Base-by-base conservation (phyloP, 495 filamentous ascomycete species). In the Trichoderma gamsii region DNA sequence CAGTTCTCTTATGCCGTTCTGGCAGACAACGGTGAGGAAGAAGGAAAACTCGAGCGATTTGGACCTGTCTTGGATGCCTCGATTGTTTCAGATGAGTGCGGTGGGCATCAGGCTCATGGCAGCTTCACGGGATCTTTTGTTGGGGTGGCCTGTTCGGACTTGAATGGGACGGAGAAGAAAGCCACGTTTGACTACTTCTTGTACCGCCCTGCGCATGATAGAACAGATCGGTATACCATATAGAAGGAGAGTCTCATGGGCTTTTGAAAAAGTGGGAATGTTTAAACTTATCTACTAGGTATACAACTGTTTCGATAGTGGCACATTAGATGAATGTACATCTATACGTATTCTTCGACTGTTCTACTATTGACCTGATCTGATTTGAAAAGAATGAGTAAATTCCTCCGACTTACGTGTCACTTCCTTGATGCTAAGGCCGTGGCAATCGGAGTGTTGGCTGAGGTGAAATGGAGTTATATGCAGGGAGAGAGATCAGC, bases 101-200 rank as follows among this genome's bases (percentile, higher is more conserved):
- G 84, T 27, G 84, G 84, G 0, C 84, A 86, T 66, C 81, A 82
- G 71, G 77, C 73, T 5, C 81, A 84, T 69, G 84, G 84, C 7
- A 86, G 84, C 69, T 86, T 86, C 67, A 86, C 84, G 27, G 84
- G 84, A 0, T 83, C 84, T 21, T 85, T 86, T 72, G 81, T 85
- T 9, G 84, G 84, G 0, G 71, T 86, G 63, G 84, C 84, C 15
- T 81, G 79, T 27, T 83, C 80, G 13, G 84, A 85, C 71, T n/a
- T 83, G 43, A 84, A 85, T 70, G 83, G 84, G 12, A 78, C 75
- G 41, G 83, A 71, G 35, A 65, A 75, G 67, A 69, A 72, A 66
- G 83, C 84, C 3, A 76, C 66, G 59, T 86, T 85, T 71, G 83
- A 85, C 70, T 80, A 81, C 64, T 80, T 85, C 41, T 63, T 75